Evolutionary conservation across 306 rosid genomes (phyloP), one percentile per base, ranked within the genome.

Genomic region (Vigna unguiculata): DNA sequence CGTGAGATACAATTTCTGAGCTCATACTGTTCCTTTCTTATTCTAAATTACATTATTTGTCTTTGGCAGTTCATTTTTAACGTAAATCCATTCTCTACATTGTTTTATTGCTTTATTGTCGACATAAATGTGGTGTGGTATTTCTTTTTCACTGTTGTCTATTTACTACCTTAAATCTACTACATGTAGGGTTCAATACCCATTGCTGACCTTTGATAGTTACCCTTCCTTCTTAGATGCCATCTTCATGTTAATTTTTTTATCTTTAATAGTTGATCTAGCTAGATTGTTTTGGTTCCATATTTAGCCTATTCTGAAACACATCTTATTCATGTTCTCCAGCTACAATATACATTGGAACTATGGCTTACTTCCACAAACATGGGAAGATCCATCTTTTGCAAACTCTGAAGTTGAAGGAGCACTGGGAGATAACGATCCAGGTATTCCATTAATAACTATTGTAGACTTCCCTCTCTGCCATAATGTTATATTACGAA

Each of bases 351-450:
- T 93, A 58, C 81, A 91, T 67, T 93, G 98, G 98, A 93, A 93
- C 84, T 93, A 93, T 53, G 98, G 98, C 62, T 86, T 93, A 82
- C 97, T 93, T 81, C 98, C 98, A 61, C 97, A 93, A 87, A 93
- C 96, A 57, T 91, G 98, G 98, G 98, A 93, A 88, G 98, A 93
- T 80, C 98, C 98, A 71, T 83, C 97, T 34, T 73, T 82, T 11
- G 93, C 97, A 38, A 93, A 93, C 78, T 22, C 85, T 66, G 97
- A 93, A 83, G 91, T 93, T 84, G 97, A 88, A 46, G 98, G 98
- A 54, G 96, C 98, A 83, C 87, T 91, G 47, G 98, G 98, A 46
- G 98, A 93, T 83, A 93, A 93, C 41, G 98, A 93, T 82, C 98
- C 98, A 52, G 93, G 98, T 90, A 76, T 65, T 49, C 72, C 28